Percentiles rank a stretch among this genome's conserved stretches.
Evolutionary conservation across 108 stramenopile genomes (phyloP).

Genomic region (Cyclotella choctawhatcheeana): DNA sequence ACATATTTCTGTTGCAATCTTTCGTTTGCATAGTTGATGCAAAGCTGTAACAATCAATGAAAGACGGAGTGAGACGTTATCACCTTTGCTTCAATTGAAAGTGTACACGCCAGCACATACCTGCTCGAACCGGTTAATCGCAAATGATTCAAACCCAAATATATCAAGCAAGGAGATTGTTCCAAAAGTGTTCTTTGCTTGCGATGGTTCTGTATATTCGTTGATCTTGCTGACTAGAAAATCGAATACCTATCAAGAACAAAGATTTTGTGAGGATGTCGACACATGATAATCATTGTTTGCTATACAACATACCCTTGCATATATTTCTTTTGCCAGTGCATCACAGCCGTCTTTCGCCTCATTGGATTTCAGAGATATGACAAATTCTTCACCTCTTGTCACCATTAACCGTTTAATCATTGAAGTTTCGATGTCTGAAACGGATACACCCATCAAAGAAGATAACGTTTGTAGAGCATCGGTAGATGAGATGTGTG

Average conservation of each 20-base stretch:
- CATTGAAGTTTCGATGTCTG: constrained; percentile 69
- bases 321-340: constrained; percentile 97
- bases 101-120: background rate
- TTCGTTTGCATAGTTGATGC: constrained; percentile 98
- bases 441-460: constrained; percentile 73
- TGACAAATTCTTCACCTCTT: constrained; percentile 77
- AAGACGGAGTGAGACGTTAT: constrained; percentile 56
- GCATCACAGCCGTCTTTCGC: constrained; percentile 93
- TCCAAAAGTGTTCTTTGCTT: constrained; percentile 53
- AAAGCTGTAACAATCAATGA: no score
- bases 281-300: background rate
- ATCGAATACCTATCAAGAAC: constrained; percentile 80
- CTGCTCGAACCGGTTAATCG: constrained; percentile 74
- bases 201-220: constrained; percentile 79
- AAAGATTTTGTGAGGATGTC: no score
- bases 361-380: constrained; percentile 71
- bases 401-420: constrained; percentile 80
- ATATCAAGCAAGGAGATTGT: constrained; percentile 92
- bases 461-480: constrained; percentile 69
- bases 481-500: constrained; percentile 54
- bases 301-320: constrained; percentile 68
- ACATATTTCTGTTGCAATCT: constrained; percentile 94
- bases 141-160: constrained; percentile 96
- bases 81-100: background rate
- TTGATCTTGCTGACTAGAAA: constrained; percentile 95